phyloP scores from a whole-genome alignment of 225 moss, liverwort and hornwort species.

The Sphagnum contortum region DNA sequence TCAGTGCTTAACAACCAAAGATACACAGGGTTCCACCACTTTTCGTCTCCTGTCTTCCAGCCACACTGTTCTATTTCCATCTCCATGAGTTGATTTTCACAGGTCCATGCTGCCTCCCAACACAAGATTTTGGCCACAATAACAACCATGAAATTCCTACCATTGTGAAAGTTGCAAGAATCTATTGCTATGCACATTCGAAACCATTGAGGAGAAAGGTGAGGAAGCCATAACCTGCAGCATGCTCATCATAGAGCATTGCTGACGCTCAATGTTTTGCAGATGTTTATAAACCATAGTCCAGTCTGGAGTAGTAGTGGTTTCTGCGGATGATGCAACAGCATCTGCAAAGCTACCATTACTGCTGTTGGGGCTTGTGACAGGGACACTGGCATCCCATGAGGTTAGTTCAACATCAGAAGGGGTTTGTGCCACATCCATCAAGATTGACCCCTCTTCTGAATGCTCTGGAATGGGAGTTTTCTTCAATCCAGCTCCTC shows the following conservation, averaged over 20 bases:
- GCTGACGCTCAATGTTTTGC: slow-evolving; percentile 31
- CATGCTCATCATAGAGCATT: slow-evolving; percentile 42
- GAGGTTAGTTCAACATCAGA: slow-evolving; percentile 22
- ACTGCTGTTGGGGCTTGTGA: slow-evolving; percentile 37
- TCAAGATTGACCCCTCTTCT: slow-evolving; percentile 19
- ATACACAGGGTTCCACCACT: too few species aligned
- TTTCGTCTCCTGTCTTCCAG: too few species aligned
- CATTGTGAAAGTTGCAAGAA: too few species aligned
- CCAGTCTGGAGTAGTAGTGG: slow-evolving; percentile 16
- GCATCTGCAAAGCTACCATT: slow-evolving; percentile 28
- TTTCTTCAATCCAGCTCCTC: slow-evolving; percentile 10
- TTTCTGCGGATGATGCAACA: slow-evolving; percentile 1
- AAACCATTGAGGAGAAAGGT: background rate
- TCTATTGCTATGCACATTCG: too few species aligned
- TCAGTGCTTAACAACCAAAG: too few species aligned
- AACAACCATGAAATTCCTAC: too few species aligned
- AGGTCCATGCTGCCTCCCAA: too few species aligned
- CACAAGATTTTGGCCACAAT: too few species aligned
- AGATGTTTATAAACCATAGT: slow-evolving; percentile 20
- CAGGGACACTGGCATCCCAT: slow-evolving; percentile 31
- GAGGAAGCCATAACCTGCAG: slow-evolving; percentile 14
- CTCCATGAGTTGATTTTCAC: too few species aligned
- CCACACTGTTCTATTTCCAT: too few species aligned
- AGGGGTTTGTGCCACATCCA: slow-evolving; percentile 18
- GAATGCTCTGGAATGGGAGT: slow-evolving; percentile 8